These are phyloP conservation scores for Diaporthe sp. DNA, from an alignment of 2,329 filamentous ascomycete genomes.

Conservation along the genomic window DNA sequence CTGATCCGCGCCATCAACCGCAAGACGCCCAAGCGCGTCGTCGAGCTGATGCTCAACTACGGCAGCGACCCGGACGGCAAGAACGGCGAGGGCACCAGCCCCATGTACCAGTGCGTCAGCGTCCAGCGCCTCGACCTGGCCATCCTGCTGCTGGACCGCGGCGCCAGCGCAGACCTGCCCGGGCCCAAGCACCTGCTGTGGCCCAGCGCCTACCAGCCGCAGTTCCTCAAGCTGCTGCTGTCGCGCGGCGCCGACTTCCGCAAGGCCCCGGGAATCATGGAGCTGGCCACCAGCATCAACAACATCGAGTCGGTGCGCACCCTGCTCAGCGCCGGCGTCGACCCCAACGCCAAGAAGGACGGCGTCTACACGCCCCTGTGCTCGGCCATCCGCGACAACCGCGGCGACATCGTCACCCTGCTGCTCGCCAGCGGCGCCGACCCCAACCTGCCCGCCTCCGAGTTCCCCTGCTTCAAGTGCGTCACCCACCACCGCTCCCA, in stretches of 20 bases:
- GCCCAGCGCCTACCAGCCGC: conserved; percentile 72
- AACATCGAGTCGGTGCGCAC: conserved; percentile 72
- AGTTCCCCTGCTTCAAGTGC: conserved; percentile 78
- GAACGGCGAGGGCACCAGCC: conserved; percentile 72
- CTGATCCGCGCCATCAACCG: conserved; percentile 73
- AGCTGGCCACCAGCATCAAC: conserved; percentile 74
- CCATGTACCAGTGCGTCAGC: conserved; percentile 73
- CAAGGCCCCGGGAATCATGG: conserved; percentile 74
- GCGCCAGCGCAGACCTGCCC: conserved; percentile 77
- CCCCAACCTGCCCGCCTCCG: conserved; percentile 72
- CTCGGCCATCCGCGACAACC: conserved; percentile 76
- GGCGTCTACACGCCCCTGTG: conserved; percentile 77
- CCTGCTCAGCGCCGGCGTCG: conserved; percentile 70
- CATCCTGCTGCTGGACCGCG: conserved; percentile 62
- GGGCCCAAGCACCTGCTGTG: conserved; percentile 78
- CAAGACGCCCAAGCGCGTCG: conserved; percentile 65
- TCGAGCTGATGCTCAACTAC: conserved; percentile 72
- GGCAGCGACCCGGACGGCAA: conserved; percentile 71
- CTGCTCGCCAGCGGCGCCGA: conserved; percentile 71
- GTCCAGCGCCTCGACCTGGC: conserved; percentile 69
- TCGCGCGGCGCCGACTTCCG: conserved; percentile 70
- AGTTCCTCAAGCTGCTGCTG: conserved; percentile 71
- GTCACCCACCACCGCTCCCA: conserved; percentile 75
- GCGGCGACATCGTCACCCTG: conserved; percentile 71
- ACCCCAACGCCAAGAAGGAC: conserved; percentile 73